Evolutionary conservation across 352 stramenopile genomes (phyloP).

Genomic region (Phytophthora sansomeana): DNA sequence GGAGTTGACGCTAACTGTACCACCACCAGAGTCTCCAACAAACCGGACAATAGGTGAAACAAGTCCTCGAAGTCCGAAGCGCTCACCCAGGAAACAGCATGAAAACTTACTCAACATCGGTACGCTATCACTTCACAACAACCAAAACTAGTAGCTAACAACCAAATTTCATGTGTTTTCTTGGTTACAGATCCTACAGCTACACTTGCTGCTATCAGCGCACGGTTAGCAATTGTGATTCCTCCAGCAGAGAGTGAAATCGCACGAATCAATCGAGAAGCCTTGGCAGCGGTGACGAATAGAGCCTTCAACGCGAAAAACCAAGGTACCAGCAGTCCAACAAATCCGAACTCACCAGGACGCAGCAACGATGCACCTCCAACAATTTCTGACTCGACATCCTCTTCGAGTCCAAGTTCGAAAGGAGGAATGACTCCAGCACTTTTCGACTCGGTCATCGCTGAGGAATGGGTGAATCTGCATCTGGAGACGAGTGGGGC

Average conservation of each 20-base stretch:
- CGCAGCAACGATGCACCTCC: not conserved
- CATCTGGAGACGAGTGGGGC: slow-evolving; percentile 64
- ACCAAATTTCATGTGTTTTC: not conserved
- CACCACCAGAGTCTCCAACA: slow-evolving; percentile 8
- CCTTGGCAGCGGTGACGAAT: slow-evolving; percentile 28
- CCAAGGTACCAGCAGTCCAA: slow-evolving; percentile 16
- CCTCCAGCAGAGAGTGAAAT: slow-evolving; percentile 79
- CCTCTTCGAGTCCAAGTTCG: slow-evolving; percentile 20
- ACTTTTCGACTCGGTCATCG: slow-evolving; percentile 72
- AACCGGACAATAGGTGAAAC: slow-evolving; percentile 9
- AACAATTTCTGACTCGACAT: slow-evolving; percentile 3
- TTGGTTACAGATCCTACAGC: slow-evolving; percentile 39
- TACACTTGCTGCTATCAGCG: slow-evolving; percentile 70
- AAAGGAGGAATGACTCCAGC: slow-evolving; percentile 42
- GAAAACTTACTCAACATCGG: slow-evolving; percentile 52
- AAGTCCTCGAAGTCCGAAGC: slow-evolving; percentile 28
- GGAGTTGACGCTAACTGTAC: slow-evolving; percentile 17
- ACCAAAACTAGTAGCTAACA: not conserved
- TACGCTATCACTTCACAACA: slow-evolving; percentile 13
- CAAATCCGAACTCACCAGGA: slow-evolving; percentile 6
- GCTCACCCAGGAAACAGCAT: slow-evolving; percentile 38
- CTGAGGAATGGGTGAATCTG: slow-evolving; percentile 85
- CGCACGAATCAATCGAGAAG: slow-evolving; percentile 69
- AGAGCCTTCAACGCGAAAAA: slow-evolving; percentile 31
- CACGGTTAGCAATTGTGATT: slow-evolving; percentile 56